These are phyloP conservation scores for Saccharum spontaneum DNA, from an alignment of 176 grass and related monocot genomes.

Conservation along the genomic window DNA sequence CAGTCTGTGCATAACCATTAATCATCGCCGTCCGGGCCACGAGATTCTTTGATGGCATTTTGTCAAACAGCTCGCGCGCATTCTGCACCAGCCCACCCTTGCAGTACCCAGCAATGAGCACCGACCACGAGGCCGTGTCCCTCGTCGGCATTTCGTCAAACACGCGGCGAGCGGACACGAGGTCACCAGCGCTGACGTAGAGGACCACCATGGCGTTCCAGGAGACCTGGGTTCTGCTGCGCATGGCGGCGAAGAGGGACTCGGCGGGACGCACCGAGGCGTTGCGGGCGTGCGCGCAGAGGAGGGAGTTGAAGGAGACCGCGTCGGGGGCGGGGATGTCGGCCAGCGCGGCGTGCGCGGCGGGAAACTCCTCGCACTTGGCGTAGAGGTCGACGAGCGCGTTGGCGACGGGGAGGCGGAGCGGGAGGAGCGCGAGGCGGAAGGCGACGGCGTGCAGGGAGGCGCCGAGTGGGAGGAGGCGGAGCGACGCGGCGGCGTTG, in stretches of 20 bases:
- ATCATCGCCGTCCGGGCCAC: conserved; percentile 65
- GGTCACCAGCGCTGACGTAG: conserved; percentile 54
- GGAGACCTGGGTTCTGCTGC: conserved; percentile 51
- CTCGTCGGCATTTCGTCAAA: conserved; percentile 63
- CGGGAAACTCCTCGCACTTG: conserved; percentile 52
- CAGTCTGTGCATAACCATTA: conserved; percentile 63
- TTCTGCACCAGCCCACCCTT: conserved; percentile 30
- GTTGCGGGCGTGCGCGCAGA: conserved; percentile 58
- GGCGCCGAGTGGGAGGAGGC: conserved; percentile 38
- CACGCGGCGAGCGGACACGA: conserved; percentile 35
- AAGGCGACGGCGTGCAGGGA: conserved; percentile 59
- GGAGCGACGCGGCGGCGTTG: conserved; percentile 58
- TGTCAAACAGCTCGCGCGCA: conserved; percentile 55
- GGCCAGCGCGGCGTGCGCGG: conserved; percentile 45
- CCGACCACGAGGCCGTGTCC: conserved; percentile 49
- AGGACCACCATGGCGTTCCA: conserved; percentile 78
- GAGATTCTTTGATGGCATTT: conserved; percentile 59
- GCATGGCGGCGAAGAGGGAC: conserved; percentile 56
- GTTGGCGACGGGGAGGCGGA: conserved; percentile 62
- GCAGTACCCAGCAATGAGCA: conserved; percentile 52
- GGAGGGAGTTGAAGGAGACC: conserved; percentile 63
- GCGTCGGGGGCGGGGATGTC: conserved; percentile 47
- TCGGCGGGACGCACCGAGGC: conserved; percentile 35
- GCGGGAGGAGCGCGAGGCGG: conserved; percentile 54
- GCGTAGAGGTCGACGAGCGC: conserved; percentile 72